phyloP scores from a whole-genome alignment of 2,329 filamentous ascomycete genomes.

The Neoscytalidium dimidiatum region DNA sequence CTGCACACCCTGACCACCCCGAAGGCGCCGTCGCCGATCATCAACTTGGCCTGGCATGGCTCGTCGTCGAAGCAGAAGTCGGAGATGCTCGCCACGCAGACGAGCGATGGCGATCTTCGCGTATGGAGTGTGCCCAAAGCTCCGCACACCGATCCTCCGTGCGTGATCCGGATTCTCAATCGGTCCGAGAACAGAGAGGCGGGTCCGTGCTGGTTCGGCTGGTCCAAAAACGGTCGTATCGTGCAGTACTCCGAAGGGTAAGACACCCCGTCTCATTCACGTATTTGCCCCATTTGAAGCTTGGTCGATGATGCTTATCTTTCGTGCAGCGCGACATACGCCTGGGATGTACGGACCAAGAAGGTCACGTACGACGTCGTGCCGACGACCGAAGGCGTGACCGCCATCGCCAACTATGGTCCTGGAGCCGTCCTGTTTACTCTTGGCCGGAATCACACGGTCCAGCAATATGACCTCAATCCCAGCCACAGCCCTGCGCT shows the following conservation, averaged over 20 bases:
- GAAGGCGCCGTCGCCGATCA: conserved; percentile 80
- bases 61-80: conserved; percentile 95
- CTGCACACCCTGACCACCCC: conserved; percentile 88
- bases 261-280: conserved; percentile 42
- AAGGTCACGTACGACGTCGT: conserved; percentile 88
- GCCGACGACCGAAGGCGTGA: conserved; percentile 78
- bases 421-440: conserved; percentile 92
- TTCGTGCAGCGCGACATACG: conserved; percentile 19
- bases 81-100: conserved; percentile 95
- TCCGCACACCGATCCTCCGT: conserved; percentile 71
- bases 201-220: conserved; percentile 93
- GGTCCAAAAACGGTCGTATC: conserved; percentile 97
- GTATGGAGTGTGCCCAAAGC: conserved; percentile 96
- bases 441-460: conserved; percentile 80
- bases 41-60: conserved; percentile 90
- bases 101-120: conserved; percentile 84
- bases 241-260: conserved; percentile 91
- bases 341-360: conserved; percentile 97
- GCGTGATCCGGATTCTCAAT: conserved; percentile 85
- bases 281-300: conserved; percentile 1
- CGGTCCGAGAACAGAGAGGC: conserved; percentile 67
- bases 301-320: conserved; percentile 27
- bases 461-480: conserved; percentile 94
- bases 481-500: conserved; percentile 66
- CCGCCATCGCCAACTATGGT: conserved; percentile 83